Evolutionary conservation across 1,284 basidiomycete genomes (phyloP).

Genomic region (Rhodotorula sp.): DNA sequence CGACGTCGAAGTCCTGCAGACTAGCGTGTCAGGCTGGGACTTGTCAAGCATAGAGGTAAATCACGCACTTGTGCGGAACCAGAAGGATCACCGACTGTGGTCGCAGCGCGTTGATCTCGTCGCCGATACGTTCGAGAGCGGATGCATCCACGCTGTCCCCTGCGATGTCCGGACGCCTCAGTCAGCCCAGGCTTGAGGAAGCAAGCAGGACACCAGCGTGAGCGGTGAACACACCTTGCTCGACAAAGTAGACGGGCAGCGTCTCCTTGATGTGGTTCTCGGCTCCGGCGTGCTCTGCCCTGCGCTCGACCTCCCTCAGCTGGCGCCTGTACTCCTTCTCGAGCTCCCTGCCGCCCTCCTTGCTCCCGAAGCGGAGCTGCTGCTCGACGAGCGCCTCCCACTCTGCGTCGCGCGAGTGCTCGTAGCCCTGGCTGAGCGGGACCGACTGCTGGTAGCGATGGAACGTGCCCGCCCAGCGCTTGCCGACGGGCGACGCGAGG

Average conservation of each 20-base stretch:
- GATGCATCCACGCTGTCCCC: not conserved
- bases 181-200: not conserved
- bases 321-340: conserved; percentile 35
- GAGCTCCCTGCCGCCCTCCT: conserved; percentile 31
- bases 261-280: conserved; percentile 28
- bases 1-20: not conserved
- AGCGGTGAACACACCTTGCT: conserved; percentile 12
- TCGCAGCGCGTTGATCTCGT: conserved; percentile 23
- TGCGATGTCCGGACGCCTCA: not conserved
- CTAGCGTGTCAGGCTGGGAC: too few relatives aligned
- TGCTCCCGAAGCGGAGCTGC: conserved; percentile 32
- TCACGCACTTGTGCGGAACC: conserved; percentile 11
- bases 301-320: conserved; percentile 25
- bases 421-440: conserved; percentile 22
- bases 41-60: rapidly evolving
- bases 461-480: conserved; percentile 17
- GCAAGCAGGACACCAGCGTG: not conserved
- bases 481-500: conserved; percentile 5
- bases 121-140: not conserved
- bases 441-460: conserved; percentile 22
- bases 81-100: conserved; percentile 26
- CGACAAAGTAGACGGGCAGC: conserved; percentile 36
- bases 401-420: conserved; percentile 18
- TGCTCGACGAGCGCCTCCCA: conserved; percentile 35
- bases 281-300: conserved; percentile 17